Base-by-base conservation (phyloP, 225 moss, liverwort and hornwort genomes). In the Pseudisothecium myosuroides region DNA sequence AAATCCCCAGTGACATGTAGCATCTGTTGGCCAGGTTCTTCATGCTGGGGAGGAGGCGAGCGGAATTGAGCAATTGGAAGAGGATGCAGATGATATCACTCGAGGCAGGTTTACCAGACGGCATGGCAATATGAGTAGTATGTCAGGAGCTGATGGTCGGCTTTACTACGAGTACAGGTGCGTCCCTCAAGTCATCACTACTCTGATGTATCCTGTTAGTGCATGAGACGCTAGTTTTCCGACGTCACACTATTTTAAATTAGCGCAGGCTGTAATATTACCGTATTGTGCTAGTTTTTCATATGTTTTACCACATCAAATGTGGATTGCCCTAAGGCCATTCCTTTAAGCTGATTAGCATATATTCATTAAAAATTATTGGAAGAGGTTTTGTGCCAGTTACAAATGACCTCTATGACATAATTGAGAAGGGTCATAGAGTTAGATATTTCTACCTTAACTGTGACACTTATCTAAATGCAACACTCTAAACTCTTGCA, bases 151-250 rank as follows among this genome's bases (percentile, higher is more conserved):
- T 83, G 95, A 98, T 85, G 98, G 98, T 50, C 94, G 95, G 80
- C 92, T 98, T 89, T 98, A 98, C 91, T 96, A 96, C 91, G 98
- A 98, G 90, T 98, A 98, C 90, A 96, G 96, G 98, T 94, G 49
- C 76, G 81, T 47, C 34, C 68, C 52, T 92, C 28, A 56, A 67
- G 77, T 47, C 64, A 66, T 67, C 73, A 54, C 76, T 81, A 24
- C 43, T 54, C 12, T 83, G 41, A 55, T 69, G 55, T 39, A 41
- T 22, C 41, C 32, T 84, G 41, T 56, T 39, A 54, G 69, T 84
- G 31, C 21, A 29, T 71, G 84, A 39, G 31, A 84, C 54, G 19
- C 69, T 54, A 69, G 6, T 83, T 52, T 83, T 3, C 68, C n/a
- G 19, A 84, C 10, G 41, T 56, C 56, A 10, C 20, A 31, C 56